Evolutionary conservation across 2,329 filamentous ascomycete species (phyloP).

Genomic region (Hypoxylon sp.): DNA sequence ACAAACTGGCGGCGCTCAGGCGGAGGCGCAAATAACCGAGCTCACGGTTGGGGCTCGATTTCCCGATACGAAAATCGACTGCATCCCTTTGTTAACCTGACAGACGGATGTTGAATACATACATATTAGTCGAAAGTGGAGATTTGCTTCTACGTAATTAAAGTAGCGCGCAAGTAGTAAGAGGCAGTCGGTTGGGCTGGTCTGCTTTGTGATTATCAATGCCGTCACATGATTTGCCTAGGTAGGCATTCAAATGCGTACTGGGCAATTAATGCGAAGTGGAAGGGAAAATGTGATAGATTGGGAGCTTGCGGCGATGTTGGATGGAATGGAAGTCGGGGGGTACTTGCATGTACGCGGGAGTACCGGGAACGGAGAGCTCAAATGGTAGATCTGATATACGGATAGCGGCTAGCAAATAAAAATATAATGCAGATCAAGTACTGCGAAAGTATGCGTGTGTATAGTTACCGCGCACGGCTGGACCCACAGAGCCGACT

Average conservation of each 20-base stretch:
- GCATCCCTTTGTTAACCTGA: constrained; percentile 15
- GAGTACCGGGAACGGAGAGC: constrained; percentile 5
- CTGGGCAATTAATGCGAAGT: constrained; percentile 29
- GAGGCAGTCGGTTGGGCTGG: background rate
- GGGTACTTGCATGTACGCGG: constrained; percentile 1
- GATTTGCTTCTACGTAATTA: background rate
- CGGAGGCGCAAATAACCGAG: constrained; percentile 6
- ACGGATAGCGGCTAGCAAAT: background rate
- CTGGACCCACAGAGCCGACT: constrained; percentile 35
- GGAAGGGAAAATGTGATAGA: constrained; percentile 27
- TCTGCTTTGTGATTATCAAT: constrained; percentile 11
- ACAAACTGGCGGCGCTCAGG: constrained; percentile 10
- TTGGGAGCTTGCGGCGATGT: constrained; percentile 30
- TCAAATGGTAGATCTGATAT: background rate
- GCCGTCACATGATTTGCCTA: constrained; percentile 30
- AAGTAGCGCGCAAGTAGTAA: background rate
- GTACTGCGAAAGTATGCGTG: constrained; percentile 15
- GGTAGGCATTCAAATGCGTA: constrained; percentile 1
- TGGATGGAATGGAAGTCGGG: constrained; percentile 26
- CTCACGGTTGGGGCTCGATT: background rate
- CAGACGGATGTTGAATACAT: background rate
- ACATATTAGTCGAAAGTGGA: background rate
- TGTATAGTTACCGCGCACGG: constrained; percentile 24
- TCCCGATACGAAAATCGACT: constrained; percentile 5
- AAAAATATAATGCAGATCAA: constrained; percentile 8